Base-by-base conservation (phyloP, 140 eudicot species). In the Ambrosia hybrid region DNA sequence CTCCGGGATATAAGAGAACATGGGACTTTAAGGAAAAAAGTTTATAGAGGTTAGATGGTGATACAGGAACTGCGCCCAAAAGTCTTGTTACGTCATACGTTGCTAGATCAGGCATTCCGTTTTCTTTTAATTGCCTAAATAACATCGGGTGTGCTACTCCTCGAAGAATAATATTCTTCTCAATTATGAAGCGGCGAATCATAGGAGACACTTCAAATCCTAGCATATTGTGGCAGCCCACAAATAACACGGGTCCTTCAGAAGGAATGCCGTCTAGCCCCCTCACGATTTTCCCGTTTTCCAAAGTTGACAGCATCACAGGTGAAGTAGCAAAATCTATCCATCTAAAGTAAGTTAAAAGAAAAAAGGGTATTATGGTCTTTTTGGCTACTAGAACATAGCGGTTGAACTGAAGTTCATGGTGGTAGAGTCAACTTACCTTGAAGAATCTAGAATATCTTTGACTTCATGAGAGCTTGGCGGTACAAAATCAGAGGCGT, bases 31-130 rank as follows among this genome's bases (percentile, higher is more conserved):
- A 46, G 14, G 96, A 74, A 45, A 84, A 74, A 34, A 86, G 91
- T 75, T 73, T 83, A 71, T 68, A 91, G 69, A 91, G 84, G 76
- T 88, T 91, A 41, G 85, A 70, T 51, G 97, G 78, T 15, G 96
- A 84, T 17, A 86, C 96, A 39, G 97, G 97, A 80, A 91, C 97
- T 45, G 95, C 97, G 70, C 97, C 97, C 88, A 89, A 56, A 30
- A 79, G 49, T 71, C 96, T 83, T n/a, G 46, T 57, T 5, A 73
- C 55, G 79, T 91, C 97, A 30, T 30, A 30, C 2, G 75, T 43
- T 11, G 97, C 88, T 11, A 81, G 14, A 65, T 79, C 85, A n/a
- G 84, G 96, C 81, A 86, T n/a, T 53, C 21, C 1, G 6, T 88
- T 90, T 17, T 88, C 89, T 56, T 49, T 80, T 71, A 75, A 52